Evolutionary conservation across 768 basidiomycete genomes (phyloP), one percentile per base, ranked within the genome.

Genomic region (Phaffia tasmanica): DNA sequence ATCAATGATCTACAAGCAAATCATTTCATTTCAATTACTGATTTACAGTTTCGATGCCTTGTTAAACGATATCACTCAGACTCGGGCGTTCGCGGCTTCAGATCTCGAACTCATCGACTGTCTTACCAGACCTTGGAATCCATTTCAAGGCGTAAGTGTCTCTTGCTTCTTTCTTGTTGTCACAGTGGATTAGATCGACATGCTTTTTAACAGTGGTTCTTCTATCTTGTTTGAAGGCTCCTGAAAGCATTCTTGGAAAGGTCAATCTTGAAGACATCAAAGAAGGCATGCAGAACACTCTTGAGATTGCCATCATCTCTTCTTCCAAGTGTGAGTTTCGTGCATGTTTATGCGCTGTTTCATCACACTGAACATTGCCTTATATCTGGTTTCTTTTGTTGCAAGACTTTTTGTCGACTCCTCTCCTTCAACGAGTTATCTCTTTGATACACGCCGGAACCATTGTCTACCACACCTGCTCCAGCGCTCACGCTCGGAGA

Each of bases 361-460:
- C 35, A 42, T 42, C 35, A 42, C 11, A 42, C 35, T 42, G 35
- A 42, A 4, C 11, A 42, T 42, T 42, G 4, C 35, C 4, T 11
- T 11, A 42, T 42, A 42, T 42, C 6, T 11, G 11, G 11, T 42
- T 4, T 42, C 35, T 42, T 11, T 5, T 42, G 4, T 42, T 42
- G 6, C 11, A 42, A 42, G 35, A 42, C 32, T 94, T 98, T 72
- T 79, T 95, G 15, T 81, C 89, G 1, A 83, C 86, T 0, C 84
- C 89, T 0, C 81, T 95, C 27, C 84, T 89, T 3, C 93, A 97
- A 75, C 84, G 84, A 63, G 85, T 95, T 30, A 83, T 97, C 47
- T 85, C 86, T 71, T 87, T 91, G 62, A 88, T 99, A 58, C 88
- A 92, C 75, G 79, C 83, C 3, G 94, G 79, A 30, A 71, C 75